Evolutionary conservation across 2,329 filamentous ascomycete genomes (phyloP), one percentile per base, ranked within the genome.

Genomic region (Fusarium cicatricum): DNA sequence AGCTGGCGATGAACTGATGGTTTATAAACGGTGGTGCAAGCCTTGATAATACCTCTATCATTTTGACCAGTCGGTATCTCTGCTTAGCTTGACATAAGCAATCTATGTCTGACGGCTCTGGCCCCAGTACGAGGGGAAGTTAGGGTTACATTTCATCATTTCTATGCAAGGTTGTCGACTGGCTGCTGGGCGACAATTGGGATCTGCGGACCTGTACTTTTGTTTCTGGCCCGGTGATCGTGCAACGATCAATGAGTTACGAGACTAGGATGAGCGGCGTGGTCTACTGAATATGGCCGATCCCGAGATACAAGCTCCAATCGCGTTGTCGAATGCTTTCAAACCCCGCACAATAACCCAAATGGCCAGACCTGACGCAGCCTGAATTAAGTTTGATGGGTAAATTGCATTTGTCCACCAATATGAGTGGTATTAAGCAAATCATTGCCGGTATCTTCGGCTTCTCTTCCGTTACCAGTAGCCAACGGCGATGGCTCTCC

Each of bases 381-480:
- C 32, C 50, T n/a, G 7, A 26, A 8, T 26, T 38, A 44, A 19
- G 15, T 6, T 29, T 12, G 3, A n/a, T 65, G 62, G 62, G 37
- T 65, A 65, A 66, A 66, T 64, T 12, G 16, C 14, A 42, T 26
- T 47, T 55, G 12, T 65, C 62, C 56, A 64, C 62, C 62, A 65
- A 65, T 65, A 39, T 34, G 17, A 34, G 19, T 2, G 50, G 38
- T 38, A 56, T 38, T 1, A 36, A 2, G 8, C 12, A 10, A 19
- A 11, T 10, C 11, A 31, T 12, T 2, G 10, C 26, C 56, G 62
- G 63, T 3, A 47, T n/a, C 1, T 12, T 54, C 63, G 63, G 63
- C 32, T 12, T 34, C 11, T 4, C 2, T 49, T 45, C 62, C 62
- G 62, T 19, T 11, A 14, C 34, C 8, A 16, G 34, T 4, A n/a